Percentiles rank a stretch among this genome's conserved stretches.
These are phyloP conservation scores for Metschnikowia dekortorum DNA, from an alignment of 805 yeast species.

Conservation along the genomic window DNA sequence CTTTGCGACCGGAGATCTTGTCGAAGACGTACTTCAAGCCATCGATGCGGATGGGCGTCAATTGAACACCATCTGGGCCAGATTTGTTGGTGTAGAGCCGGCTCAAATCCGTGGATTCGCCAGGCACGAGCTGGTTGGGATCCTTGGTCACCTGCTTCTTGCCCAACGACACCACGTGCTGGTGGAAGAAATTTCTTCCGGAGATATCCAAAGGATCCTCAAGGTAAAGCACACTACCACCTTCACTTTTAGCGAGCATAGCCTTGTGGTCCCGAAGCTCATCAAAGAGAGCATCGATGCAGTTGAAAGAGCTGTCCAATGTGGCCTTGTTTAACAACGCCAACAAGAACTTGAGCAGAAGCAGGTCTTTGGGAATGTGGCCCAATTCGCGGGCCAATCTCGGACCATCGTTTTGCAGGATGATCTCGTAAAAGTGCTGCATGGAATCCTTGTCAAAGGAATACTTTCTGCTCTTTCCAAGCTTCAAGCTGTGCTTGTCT, in stretches of 20 bases:
- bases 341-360: constrained; percentile 53
- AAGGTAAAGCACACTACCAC: neutral
- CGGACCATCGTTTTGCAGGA: constrained; percentile 40
- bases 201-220: constrained; percentile 61
- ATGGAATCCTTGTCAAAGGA: constrained; percentile 24
- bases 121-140: constrained; percentile 41
- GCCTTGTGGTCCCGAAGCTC: constrained; percentile 10
- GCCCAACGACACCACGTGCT: constrained; percentile 74
- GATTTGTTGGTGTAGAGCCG: constrained; percentile 24
- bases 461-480: constrained; percentile 20
- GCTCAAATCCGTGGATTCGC: constrained; percentile 25
- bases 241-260: neutral
- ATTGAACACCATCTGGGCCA: constrained; percentile 55
- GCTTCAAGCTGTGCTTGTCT: constrained; percentile 16
- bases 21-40: constrained; percentile 59
- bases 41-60: constrained; percentile 42
- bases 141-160: constrained; percentile 45
- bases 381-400: constrained; percentile 40
- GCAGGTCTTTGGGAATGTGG: constrained; percentile 34
- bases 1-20: constrained; percentile 29
- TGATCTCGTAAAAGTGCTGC: constrained; percentile 21
- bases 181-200: constrained; percentile 82
- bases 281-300: constrained; percentile 50
- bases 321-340: constrained; percentile 66
- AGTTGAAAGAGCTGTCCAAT: constrained; percentile 45